These are phyloP conservation scores for Ogataea glucozyma DNA, from an alignment of 805 yeast species.

Conservation along the genomic window DNA sequence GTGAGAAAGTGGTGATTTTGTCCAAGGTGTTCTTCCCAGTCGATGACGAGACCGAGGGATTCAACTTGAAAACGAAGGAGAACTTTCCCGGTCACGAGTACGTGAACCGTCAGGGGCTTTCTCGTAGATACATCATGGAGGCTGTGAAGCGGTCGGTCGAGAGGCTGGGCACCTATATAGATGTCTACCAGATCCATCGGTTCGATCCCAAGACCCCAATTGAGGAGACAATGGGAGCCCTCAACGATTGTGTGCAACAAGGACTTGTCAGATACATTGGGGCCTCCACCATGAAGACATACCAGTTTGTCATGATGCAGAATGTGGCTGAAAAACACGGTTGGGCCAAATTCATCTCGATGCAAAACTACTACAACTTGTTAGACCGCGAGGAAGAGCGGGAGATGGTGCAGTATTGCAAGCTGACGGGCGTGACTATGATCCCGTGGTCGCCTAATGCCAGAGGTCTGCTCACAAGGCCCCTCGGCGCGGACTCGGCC, in stretches of 20 bases:
- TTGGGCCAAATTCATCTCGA: constrained; percentile 58
- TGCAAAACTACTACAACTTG: constrained; percentile 60
- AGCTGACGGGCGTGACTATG: constrained; percentile 51
- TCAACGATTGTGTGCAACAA: constrained; percentile 49
- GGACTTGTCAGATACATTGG: constrained; percentile 59
- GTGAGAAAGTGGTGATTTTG: constrained; percentile 58
- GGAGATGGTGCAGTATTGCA: constrained; percentile 57
- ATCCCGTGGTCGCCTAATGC: constrained; percentile 66
- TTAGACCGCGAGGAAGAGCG: constrained; percentile 63
- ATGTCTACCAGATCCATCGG: constrained; percentile 59
- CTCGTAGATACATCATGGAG: constrained; percentile 48
- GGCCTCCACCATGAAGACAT: constrained; percentile 60
- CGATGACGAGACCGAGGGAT: constrained; percentile 24
- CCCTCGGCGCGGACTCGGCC: constrained; percentile 25
- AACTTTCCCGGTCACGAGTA: constrained; percentile 23
- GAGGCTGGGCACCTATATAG: constrained; percentile 54
- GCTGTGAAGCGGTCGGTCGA: constrained; percentile 43
- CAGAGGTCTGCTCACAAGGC: constrained; percentile 55
- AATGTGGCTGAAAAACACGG: constrained; percentile 54
- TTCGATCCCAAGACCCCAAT: constrained; percentile 49
- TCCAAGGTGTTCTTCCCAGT: constrained; percentile 44
- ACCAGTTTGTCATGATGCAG: constrained; percentile 56
- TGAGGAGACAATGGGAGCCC: constrained; percentile 56
- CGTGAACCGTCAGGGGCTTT: constrained; percentile 41
- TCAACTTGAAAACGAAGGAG: constrained; percentile 22